Percentiles rank a stretch among this genome's conserved stretches.
Evolutionary conservation across 192 early-diverging fungal species (phyloP).

Genomic region (Entrophospora sp.): DNA sequence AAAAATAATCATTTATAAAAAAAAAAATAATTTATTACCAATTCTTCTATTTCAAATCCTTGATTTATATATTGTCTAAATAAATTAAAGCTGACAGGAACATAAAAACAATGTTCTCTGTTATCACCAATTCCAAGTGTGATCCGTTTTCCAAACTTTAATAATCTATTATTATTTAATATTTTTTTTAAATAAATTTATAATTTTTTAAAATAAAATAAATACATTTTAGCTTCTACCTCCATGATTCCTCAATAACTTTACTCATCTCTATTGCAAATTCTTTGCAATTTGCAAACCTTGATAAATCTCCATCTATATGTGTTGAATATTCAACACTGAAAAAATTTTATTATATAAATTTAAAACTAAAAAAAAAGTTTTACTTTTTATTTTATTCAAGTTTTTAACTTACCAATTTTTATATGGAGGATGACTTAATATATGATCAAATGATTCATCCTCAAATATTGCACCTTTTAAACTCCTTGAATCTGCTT

Average conservation of each 20-base stretch:
- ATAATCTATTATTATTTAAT: slow-evolving; percentile 40
- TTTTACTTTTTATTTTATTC: neutral
- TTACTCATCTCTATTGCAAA: slow-evolving; percentile 69
- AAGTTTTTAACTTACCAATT: slow-evolving; percentile 45
- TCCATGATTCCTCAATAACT: slow-evolving; percentile 64
- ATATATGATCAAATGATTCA: slow-evolving; percentile 76
- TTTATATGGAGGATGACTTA: slow-evolving; percentile 94
- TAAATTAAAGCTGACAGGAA: slow-evolving; percentile 76
- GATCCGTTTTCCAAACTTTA: slow-evolving; percentile 60
- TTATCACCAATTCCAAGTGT: slow-evolving; percentile 95
- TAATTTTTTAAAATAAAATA: neutral
- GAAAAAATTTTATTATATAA: neutral
- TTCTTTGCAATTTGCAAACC: slow-evolving; percentile 65
- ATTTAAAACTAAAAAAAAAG: neutral
- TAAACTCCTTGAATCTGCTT: slow-evolving; percentile 71
- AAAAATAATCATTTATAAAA: neutral
- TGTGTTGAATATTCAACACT: slow-evolving; percentile 70
- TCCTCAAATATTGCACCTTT: slow-evolving; percentile 54
- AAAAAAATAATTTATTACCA: slow-evolving; percentile 27
- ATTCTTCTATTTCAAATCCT: slow-evolving; percentile 86
- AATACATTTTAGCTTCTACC: slow-evolving; percentile 24
- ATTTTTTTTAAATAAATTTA: neutral
- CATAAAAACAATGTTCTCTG: slow-evolving; percentile 80
- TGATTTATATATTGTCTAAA: slow-evolving; percentile 70
- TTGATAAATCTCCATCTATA: slow-evolving; percentile 80